Conservation (phyloP, 208 protist genomes). For the Trypanosoma scelopori region DNA sequence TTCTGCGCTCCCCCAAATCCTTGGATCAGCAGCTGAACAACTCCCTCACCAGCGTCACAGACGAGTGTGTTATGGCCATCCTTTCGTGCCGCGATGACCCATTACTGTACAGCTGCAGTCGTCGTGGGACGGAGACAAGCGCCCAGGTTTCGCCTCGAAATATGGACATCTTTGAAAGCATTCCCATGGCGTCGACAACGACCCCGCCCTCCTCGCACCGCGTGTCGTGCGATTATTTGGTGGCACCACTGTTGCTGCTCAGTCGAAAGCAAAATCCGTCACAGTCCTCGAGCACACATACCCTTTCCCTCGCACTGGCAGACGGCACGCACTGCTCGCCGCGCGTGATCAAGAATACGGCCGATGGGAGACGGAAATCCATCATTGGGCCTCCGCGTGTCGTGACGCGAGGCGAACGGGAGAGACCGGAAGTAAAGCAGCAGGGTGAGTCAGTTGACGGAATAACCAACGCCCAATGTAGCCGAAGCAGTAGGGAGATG, state of each 20-base stretch:
- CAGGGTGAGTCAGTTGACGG: not conserved
- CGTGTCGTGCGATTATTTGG: no score
- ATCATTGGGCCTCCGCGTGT: not conserved
- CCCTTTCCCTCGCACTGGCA: no score
- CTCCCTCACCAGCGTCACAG: constrained; percentile 8
- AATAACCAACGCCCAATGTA: not conserved
- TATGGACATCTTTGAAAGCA: not conserved
- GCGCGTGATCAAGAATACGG: no score
- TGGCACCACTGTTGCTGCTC: not conserved
- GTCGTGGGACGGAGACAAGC: not conserved
- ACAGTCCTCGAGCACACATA: no score
- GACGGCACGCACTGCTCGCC: no score
- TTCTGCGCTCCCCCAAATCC: not conserved
- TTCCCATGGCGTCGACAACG: not conserved
- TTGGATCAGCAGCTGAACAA: not conserved
- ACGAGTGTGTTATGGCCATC: constrained; percentile 7
- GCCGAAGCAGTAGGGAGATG: not conserved
- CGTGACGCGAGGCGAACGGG: not conserved
- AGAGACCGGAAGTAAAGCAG: not conserved
- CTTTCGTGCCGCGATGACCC: not conserved
- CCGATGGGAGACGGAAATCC: not conserved
- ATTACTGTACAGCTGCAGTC: not conserved
- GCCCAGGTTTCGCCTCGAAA: not conserved
- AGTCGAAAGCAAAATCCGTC: not conserved
- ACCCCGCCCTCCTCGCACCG: not conserved